phyloP scores from a whole-genome alignment of 495 filamentous ascomycete genomes.

The Sporormia fimetaria region DNA sequence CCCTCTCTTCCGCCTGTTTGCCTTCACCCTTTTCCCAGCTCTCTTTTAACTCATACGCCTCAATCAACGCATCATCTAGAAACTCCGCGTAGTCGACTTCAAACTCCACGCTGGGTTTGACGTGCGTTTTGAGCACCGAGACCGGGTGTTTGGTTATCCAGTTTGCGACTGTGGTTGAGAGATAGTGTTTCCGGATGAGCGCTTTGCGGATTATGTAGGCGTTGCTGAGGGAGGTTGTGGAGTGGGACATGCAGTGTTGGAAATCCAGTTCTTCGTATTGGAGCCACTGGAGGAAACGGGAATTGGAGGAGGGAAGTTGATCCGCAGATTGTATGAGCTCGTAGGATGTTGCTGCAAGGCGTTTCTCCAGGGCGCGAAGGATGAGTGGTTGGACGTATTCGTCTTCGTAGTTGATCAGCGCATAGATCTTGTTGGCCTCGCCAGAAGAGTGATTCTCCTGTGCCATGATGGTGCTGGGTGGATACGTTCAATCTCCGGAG shows the following conservation, averaged over 20 bases:
- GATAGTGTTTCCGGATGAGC: conserved; percentile 91
- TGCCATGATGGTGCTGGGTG: conserved; percentile 1
- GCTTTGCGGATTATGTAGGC: conserved; percentile 93
- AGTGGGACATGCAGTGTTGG: conserved; percentile 50
- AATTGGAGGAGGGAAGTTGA: conserved; percentile 35
- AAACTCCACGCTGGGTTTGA: conserved; percentile 67
- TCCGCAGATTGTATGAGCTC: conserved; percentile 38
- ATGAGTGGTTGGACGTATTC: conserved; percentile 76
- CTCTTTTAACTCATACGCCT: conserved; percentile 75
- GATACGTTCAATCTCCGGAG: no score
- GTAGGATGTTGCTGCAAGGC: conserved; percentile 42
- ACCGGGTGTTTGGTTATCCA: conserved; percentile 74
- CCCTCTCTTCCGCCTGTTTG: conserved; percentile 38
- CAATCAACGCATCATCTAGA: conserved; percentile 80
- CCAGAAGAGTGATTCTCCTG: neutral
- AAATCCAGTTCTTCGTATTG: conserved; percentile 84
- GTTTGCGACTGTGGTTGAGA: conserved; percentile 63
- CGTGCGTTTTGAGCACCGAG: conserved; percentile 51
- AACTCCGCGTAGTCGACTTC: conserved; percentile 97
- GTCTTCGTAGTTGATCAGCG: conserved; percentile 73
- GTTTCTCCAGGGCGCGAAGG: conserved; percentile 51
- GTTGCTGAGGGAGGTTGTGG: conserved; percentile 53
- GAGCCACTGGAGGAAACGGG: conserved; percentile 64
- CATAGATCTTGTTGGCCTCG: conserved; percentile 40
- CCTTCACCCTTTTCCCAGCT: conserved; percentile 54